Percentiles rank a stretch among this genome's conserved stretches.
Conservation (phyloP, 179 eudicot genomes). For the Carnegiea gigantea region DNA sequence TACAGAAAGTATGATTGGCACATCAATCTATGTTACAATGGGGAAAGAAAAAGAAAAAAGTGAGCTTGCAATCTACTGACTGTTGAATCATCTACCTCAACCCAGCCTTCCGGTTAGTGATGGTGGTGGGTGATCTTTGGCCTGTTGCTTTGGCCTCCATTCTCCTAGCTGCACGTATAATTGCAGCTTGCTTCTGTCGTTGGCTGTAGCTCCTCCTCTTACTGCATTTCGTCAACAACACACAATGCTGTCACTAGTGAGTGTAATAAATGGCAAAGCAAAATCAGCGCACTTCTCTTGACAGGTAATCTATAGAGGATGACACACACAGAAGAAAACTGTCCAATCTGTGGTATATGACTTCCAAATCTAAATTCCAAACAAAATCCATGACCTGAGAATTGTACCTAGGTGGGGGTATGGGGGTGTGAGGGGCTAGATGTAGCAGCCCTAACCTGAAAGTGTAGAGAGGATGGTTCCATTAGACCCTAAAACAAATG, state of each 20-base stretch:
- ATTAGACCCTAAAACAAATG: too few relatives aligned
- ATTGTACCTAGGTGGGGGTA: too few relatives aligned
- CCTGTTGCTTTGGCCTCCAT: slow-evolving; percentile 41
- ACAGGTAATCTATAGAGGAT: too few relatives aligned
- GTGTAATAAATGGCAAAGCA: background rate
- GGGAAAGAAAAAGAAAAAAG: background rate
- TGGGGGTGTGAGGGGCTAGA: too few relatives aligned
- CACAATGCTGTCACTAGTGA: too few relatives aligned
- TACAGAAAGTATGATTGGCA: slow-evolving; percentile 16
- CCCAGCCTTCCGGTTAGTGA: slow-evolving; percentile 30
- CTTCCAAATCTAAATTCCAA: background rate
- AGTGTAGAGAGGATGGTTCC: too few relatives aligned
- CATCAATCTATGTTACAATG: slow-evolving; percentile 17
- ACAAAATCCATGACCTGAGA: too few relatives aligned
- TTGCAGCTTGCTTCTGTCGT: slow-evolving; percentile 60
- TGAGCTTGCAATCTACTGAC: slow-evolving; percentile 1
- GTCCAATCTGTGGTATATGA: background rate
- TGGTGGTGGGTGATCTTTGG: slow-evolving; percentile 36
- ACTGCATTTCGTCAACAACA: slow-evolving; percentile 40
- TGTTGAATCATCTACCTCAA: slow-evolving; percentile 5
- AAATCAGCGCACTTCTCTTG: too few relatives aligned
- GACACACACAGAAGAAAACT: too few relatives aligned
- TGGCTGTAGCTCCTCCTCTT: slow-evolving; percentile 61
- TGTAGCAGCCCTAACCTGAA: too few relatives aligned
- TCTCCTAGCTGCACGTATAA: slow-evolving; percentile 47